A percentile compares a stretch with the other conserved stretches of the same genome.
These are phyloP conservation scores for Trichophyton benhamiae DNA, from an alignment of 2,329 filamentous ascomycete species.

Conservation along the genomic window DNA sequence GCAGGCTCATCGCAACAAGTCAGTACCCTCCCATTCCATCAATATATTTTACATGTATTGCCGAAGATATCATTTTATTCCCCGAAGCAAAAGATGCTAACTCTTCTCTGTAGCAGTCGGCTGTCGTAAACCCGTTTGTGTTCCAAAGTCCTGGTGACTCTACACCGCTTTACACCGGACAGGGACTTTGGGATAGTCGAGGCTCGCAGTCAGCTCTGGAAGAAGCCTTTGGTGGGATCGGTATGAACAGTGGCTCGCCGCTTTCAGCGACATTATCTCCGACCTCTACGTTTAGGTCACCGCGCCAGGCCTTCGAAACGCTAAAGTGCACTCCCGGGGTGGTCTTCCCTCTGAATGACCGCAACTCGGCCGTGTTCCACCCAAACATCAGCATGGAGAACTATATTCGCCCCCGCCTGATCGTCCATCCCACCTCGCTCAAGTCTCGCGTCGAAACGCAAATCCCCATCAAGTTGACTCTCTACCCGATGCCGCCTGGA, in stretches of 20 bases:
- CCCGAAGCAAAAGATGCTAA: not conserved
- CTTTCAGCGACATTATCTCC: slow-evolving; percentile 28
- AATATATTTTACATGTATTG: not conserved
- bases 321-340: slow-evolving; percentile 10
- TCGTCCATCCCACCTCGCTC: slow-evolving; percentile 53
- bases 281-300: slow-evolving; percentile 26
- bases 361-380: slow-evolving; percentile 20
- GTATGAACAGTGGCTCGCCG: slow-evolving; percentile 34
- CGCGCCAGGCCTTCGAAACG: slow-evolving; percentile 29
- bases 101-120: not conserved
- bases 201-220: slow-evolving; percentile 35
- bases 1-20: slow-evolving; percentile 2
- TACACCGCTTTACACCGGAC: slow-evolving; percentile 11
- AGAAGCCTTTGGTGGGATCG: slow-evolving; percentile 35
- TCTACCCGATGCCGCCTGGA: slow-evolving; percentile 62
- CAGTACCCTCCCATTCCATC: not conserved
- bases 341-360: slow-evolving; percentile 14
- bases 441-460: slow-evolving; percentile 96
- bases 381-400: slow-evolving; percentile 21
- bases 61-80: not conserved
- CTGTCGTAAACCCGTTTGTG: slow-evolving; percentile 6
- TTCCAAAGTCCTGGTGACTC: slow-evolving; percentile 6
- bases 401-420: slow-evolving; percentile 36
- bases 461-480: slow-evolving; percentile 71
- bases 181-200: slow-evolving; percentile 28